A percentile compares a stretch with the other conserved stretches of the same genome.
phyloP scores from a whole-genome alignment of 768 basidiomycete species.

The Boletus rubescentipes region DNA sequence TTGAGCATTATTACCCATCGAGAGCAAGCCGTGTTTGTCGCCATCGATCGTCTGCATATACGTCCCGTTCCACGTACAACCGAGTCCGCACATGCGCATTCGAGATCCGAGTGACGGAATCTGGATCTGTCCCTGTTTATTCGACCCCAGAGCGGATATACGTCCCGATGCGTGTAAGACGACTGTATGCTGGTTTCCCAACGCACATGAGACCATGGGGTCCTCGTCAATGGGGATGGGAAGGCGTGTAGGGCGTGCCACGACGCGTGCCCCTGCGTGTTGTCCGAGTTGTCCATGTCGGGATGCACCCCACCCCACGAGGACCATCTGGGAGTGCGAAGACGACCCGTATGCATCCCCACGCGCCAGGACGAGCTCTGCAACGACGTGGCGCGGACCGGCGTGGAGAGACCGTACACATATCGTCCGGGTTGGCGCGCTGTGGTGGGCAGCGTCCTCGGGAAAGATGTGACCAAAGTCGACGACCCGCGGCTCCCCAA shows the following conservation, averaged over 20 bases:
- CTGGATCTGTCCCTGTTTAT: constrained; percentile 75
- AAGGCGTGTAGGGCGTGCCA: constrained; percentile 34
- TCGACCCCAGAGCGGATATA: constrained; percentile 60
- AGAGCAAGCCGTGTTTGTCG: constrained; percentile 35
- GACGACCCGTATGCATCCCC: constrained; percentile 24
- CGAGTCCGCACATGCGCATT: constrained; percentile 35
- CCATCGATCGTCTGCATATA: constrained; percentile 41
- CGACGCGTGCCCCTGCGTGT: constrained; percentile 9
- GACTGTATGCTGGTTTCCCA: constrained; percentile 57
- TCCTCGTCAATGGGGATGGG: constrained; percentile 29
- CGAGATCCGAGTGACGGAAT: constrained; percentile 38
- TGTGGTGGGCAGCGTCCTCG: constrained; percentile 31
- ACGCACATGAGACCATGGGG: constrained; percentile 33
- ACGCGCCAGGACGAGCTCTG: constrained; percentile 35
- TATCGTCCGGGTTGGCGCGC: constrained; percentile 21
- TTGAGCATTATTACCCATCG: constrained; percentile 53
- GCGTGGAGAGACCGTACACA: constrained; percentile 49
- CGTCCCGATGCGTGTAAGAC: constrained; percentile 45
- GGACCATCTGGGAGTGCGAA: constrained; percentile 26
- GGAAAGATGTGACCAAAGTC: constrained; percentile 27
- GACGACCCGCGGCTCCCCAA: constrained; percentile 7
- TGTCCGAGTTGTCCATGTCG: constrained; percentile 83
- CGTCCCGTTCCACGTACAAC: constrained; percentile 82
- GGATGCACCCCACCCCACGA: constrained; percentile 80
- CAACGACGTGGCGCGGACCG: constrained; percentile 74